A percentile compares a stretch with the other conserved stretches of the same genome.
These are phyloP conservation scores for Paramecium tetraurelia DNA, from an alignment of 73 alveolate genomes.

Conservation along the genomic window DNA sequence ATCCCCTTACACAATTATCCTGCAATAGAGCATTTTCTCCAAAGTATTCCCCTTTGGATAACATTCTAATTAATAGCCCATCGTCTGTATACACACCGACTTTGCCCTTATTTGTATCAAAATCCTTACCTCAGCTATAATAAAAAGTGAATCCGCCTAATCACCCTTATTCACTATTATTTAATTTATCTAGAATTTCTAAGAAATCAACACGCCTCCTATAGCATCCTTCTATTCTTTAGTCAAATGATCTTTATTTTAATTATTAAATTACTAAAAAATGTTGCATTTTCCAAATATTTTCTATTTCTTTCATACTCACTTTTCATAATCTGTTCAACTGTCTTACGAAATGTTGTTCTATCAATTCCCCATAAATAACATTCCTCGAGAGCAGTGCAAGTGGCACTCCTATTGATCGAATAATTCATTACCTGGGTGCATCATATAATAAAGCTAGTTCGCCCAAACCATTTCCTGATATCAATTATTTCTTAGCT, in stretches of 20 bases:
- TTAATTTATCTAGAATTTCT: slow-evolving; percentile 44
- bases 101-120: slow-evolving; percentile 22
- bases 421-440: slow-evolving; percentile 59
- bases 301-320: slow-evolving; percentile 28
- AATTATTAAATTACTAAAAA: background rate
- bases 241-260: slow-evolving; percentile 33
- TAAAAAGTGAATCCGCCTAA: slow-evolving; percentile 43
- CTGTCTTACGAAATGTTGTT: slow-evolving; percentile 72
- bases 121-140: slow-evolving; percentile 47
- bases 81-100: slow-evolving; percentile 53
- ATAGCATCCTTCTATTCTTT: slow-evolving; percentile 51
- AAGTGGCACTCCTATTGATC: slow-evolving; percentile 60
- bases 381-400: slow-evolving; percentile 68
- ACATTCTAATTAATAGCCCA: slow-evolving; percentile 48
- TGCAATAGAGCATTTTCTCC: slow-evolving; percentile 51
- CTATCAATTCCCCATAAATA: slow-evolving; percentile 83
- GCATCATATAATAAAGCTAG: slow-evolving; percentile 75
- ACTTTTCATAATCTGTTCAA: slow-evolving; percentile 56
- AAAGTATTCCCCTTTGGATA: slow-evolving; percentile 35
- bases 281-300: background rate
- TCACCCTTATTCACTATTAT: slow-evolving; percentile 54
- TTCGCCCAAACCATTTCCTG: slow-evolving; percentile 86
- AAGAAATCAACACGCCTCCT: slow-evolving; percentile 46
- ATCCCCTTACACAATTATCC: slow-evolving; percentile 44
- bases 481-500: slow-evolving; percentile 38